Evolutionary conservation across 306 rosid genomes (phyloP).

Genomic region (Trifolium dubium): DNA sequence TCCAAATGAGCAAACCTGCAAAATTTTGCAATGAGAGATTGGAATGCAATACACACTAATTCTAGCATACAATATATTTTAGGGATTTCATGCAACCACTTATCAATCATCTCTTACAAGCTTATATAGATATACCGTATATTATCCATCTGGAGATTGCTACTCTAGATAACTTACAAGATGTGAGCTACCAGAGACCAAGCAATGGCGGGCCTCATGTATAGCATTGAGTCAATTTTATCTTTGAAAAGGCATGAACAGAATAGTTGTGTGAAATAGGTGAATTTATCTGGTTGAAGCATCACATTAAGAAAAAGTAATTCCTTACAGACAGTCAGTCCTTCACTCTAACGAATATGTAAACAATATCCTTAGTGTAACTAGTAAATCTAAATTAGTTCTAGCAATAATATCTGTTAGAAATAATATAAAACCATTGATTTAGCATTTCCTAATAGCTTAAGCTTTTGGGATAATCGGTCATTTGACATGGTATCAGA

Average conservation of each 20-base stretch:
- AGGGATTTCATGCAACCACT: neutral
- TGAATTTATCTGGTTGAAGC: neutral
- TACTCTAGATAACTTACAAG: neutral
- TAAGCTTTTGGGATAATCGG: no score
- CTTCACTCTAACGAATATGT: neutral
- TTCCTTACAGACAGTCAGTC: neutral
- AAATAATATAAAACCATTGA: no score
- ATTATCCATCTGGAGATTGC: no score
- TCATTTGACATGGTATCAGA: no score
- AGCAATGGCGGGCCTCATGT: neutral
- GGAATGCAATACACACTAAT: conserved; percentile 14
- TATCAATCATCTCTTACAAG: conserved; percentile 2
- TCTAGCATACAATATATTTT: conserved; percentile 16
- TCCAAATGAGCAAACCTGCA: conserved; percentile 79
- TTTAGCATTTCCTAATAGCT: no score
- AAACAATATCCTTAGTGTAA: neutral
- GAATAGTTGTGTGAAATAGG: conserved; percentile 4
- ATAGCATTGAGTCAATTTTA: neutral
- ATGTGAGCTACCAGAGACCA: neutral
- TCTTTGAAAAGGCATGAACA: neutral
- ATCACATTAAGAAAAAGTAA: neutral
- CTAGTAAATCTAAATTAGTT: neutral
- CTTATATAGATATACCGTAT: neutral
- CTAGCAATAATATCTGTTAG: neutral
- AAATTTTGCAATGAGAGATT: conserved; percentile 26